These are phyloP conservation scores for Leccinum ochraceum DNA, from an alignment of 768 basidiomycete species.

Conservation along the genomic window DNA sequence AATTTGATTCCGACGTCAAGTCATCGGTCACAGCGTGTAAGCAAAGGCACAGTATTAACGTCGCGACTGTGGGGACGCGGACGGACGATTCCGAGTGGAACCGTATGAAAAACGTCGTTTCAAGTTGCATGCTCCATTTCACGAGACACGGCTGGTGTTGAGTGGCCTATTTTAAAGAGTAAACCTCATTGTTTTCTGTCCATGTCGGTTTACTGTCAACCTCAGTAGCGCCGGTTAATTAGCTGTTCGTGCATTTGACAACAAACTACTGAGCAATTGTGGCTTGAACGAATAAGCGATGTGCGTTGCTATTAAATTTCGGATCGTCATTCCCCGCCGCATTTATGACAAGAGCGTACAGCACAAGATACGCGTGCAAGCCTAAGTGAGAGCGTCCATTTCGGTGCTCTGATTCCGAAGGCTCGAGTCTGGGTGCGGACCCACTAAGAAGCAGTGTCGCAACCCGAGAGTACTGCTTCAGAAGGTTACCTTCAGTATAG, in stretches of 20 bases:
- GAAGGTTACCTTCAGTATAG: no score
- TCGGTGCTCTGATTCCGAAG: neutral
- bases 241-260: neutral
- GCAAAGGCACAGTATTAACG: neutral
- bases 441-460: neutral
- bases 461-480: neutral
- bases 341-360: neutral
- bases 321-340: neutral
- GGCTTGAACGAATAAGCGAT: neutral
- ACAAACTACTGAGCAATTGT: no score
- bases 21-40: neutral
- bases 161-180: neutral
- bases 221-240: neutral
- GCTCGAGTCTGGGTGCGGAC: neutral
- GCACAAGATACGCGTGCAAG: neutral
- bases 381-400: neutral
- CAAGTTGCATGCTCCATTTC: neutral
- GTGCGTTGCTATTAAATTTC: neutral
- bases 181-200: neutral
- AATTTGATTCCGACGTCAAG: neutral
- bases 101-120: neutral
- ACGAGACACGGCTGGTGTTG: neutral
- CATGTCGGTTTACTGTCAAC: neutral
- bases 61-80: neutral
- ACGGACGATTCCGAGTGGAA: neutral